phyloP scores from a whole-genome alignment of 2,329 filamentous ascomycete genomes.

The Penicillium polonicum region DNA sequence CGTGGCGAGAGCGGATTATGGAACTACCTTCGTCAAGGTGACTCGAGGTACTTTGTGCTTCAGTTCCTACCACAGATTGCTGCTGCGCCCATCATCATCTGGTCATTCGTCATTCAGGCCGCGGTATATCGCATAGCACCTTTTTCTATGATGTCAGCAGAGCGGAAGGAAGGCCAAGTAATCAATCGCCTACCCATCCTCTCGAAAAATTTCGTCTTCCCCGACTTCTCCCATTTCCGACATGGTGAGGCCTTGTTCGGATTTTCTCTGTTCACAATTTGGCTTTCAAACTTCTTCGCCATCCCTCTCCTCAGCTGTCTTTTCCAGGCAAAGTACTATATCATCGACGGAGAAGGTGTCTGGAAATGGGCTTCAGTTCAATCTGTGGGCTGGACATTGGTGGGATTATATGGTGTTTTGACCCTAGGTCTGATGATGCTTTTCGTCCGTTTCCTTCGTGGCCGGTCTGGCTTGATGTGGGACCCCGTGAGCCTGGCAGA shows the following conservation, averaged over 20 bases:
- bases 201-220: constrained; percentile 65
- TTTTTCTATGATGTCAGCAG: constrained; percentile 72
- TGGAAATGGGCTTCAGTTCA: constrained; percentile 83
- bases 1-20: constrained; percentile 62
- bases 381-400: constrained; percentile 73
- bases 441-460: constrained; percentile 62
- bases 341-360: constrained; percentile 54
- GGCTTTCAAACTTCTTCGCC: constrained; percentile 71
- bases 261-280: constrained; percentile 66
- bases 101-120: constrained; percentile 70
- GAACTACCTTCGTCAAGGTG: constrained; percentile 67
- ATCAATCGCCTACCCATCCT: constrained; percentile 61
- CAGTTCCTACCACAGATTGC: constrained; percentile 79
- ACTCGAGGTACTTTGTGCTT: constrained; percentile 78
- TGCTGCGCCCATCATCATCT: constrained; percentile 69
- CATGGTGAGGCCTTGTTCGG: constrained; percentile 68
- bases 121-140: constrained; percentile 75
- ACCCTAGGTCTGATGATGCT: constrained; percentile 58
- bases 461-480: constrained; percentile 77
- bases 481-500: constrained; percentile 81
- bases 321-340: constrained; percentile 67
- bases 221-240: constrained; percentile 65
- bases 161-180: constrained; percentile 59
- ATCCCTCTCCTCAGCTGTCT: constrained; percentile 77
- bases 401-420: constrained; percentile 70